Evolutionary conservation across 1,284 basidiomycete species (phyloP), one percentile per base, ranked within the genome.

Genomic region (Puccinia polysora): DNA sequence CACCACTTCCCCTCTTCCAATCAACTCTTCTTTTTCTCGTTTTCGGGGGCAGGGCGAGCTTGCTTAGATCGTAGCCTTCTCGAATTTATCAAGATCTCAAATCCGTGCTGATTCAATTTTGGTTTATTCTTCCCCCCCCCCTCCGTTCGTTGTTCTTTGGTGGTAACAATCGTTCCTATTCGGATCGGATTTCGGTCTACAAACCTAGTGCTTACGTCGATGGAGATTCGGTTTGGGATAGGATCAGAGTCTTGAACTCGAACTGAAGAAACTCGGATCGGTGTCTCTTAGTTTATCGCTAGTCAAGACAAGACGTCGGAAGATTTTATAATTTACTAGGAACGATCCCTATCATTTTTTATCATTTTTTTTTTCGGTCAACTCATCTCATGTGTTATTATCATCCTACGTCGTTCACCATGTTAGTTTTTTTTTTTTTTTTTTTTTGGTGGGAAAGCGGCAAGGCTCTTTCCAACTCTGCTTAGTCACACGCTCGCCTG

Each of bases 221-320:
- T 53, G 69, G 69, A 32, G 69, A 71, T 34, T 71, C 69, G 34
- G 59, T 71, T 20, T 63, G 69, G 69, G 69, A 71, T 56, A n/a
- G 69, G 23, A 52, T 71, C 23, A 18, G 69, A 34, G 47, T 71
- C 18, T 32, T 62, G 25, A 62, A 62, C 20, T 62, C 59, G 10
- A n/a, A n/a, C n/a, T n/a, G n/a, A n/a, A n/a, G n/a, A n/a, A n/a
- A n/a, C n/a, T n/a, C n/a, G n/a, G n/a, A n/a, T n/a, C n/a, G n/a
- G n/a, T n/a, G n/a, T n/a, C n/a, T n/a, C n/a, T n/a, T n/a, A n/a
- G n/a, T n/a, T n/a, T n/a, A n/a, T n/a, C n/a, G n/a, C n/a, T n/a
- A n/a, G n/a, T n/a, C n/a, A n/a, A n/a, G n/a, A n/a, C n/a, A n/a
- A n/a, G n/a, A n/a, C n/a, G n/a, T n/a, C n/a, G n/a, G 8, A 23